Evolutionary conservation across 2,329 filamentous ascomycete genomes (phyloP).

Genomic region (Penicillium crustosum): DNA sequence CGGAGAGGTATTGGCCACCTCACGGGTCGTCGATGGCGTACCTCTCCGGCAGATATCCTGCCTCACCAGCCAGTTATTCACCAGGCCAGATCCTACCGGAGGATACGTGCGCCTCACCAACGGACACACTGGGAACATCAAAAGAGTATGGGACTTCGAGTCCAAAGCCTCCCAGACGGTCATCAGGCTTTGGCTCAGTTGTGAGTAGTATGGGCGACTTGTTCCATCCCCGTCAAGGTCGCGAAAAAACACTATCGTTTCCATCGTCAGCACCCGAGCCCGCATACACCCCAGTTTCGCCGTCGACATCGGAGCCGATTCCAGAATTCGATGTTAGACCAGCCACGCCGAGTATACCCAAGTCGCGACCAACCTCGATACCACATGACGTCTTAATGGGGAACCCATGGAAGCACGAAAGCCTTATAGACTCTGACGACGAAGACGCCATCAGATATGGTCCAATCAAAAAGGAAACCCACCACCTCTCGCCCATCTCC

Average conservation of each 20-base stretch:
- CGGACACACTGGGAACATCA: not conserved
- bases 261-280: not conserved
- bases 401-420: not conserved
- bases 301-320: not conserved
- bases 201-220: not conserved
- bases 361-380: not conserved
- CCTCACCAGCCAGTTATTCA: not conserved
- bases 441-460: not conserved
- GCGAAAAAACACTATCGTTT: not conserved
- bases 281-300: not conserved
- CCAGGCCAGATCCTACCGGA: not conserved
- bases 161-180: not conserved
- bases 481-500: not conserved
- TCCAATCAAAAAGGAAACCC: not conserved
- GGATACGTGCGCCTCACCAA: not conserved
- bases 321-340: not conserved
- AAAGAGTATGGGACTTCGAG: not conserved
- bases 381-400: not conserved
- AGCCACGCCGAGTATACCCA: not conserved
- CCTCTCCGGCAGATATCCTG: not conserved
- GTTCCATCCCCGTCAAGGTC: not conserved
- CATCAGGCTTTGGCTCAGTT: constrained; percentile 3
- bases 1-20: not conserved
- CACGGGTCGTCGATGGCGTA: not conserved
- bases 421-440: not conserved